phyloP scores from a whole-genome alignment of 169 alveolate genomes.

The Plasmodium blacklocki region DNA sequence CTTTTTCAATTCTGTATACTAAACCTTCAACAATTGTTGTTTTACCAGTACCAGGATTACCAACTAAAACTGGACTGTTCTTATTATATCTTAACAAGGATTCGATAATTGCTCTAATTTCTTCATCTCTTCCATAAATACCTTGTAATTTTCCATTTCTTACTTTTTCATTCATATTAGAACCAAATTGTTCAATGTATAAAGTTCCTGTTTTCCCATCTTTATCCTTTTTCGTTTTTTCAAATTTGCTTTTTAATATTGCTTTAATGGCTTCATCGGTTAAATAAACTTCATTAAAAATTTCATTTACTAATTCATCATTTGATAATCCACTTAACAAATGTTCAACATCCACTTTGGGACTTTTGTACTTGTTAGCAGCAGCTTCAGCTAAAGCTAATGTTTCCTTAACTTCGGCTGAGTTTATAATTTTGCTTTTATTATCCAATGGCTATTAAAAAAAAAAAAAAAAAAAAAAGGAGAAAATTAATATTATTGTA shows the following conservation, averaged over 20 bases:
- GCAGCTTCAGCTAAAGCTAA: constrained; percentile 55
- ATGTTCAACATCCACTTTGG: constrained; percentile 72
- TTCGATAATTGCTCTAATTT: constrained; percentile 69
- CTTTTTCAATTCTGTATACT: constrained; percentile 72
- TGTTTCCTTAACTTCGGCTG: constrained; percentile 35
- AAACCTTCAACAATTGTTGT: constrained; percentile 75
- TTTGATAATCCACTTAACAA: constrained; percentile 30
- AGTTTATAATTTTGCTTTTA: constrained; percentile 17
- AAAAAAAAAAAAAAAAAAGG: neutral
- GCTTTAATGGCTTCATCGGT: constrained; percentile 53
- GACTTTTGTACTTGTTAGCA: constrained; percentile 44
- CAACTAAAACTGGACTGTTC: constrained; percentile 75
- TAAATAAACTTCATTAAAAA: constrained; percentile 28
- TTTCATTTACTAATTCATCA: constrained; percentile 62
- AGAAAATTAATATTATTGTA: neutral
- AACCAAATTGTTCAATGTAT: constrained; percentile 71
- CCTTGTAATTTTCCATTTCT: constrained; percentile 69
- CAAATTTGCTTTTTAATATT: constrained; percentile 27
- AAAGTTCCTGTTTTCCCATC: constrained; percentile 30
- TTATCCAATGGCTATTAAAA: constrained; percentile 65
- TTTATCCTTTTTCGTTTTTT: constrained; percentile 42
- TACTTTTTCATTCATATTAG: constrained; percentile 67
- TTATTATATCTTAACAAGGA: constrained; percentile 63
- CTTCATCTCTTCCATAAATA: constrained; percentile 78
- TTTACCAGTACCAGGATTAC: constrained; percentile 76